phyloP scores from a whole-genome alignment of 2,329 filamentous ascomycete genomes.

The Huntiella abstrusa region DNA sequence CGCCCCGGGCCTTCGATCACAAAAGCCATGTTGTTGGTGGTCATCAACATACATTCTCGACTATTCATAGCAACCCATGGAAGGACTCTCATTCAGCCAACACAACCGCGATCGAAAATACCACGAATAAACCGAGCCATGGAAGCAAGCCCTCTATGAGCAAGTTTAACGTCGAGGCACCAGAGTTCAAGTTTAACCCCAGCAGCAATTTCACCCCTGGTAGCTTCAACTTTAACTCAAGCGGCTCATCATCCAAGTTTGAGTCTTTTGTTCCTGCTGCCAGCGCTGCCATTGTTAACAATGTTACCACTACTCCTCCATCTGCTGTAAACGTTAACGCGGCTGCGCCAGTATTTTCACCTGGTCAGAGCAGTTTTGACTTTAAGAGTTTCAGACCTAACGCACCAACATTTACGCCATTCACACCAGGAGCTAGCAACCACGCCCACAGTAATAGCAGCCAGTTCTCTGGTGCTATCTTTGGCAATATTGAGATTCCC shows the following conservation, averaged over 20 bases:
- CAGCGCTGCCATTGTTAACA: conserved; percentile 17
- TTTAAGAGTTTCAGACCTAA: conserved; percentile 62
- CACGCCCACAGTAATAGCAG: conserved; percentile 23
- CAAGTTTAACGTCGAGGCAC: conserved; percentile 73
- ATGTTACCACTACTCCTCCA: conserved; percentile 17
- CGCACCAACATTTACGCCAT: conserved; percentile 45
- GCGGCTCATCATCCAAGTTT: conserved; percentile 21
- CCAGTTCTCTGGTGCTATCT: conserved; percentile 37
- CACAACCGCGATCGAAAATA: conserved; percentile 18
- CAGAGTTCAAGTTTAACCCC: conserved; percentile 67
- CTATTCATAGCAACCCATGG: conserved; percentile 41
- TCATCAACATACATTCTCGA: conserved; percentile 37
- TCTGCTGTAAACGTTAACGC: conserved; percentile 41
- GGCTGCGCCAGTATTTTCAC: conserved; percentile 51
- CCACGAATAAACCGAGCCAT: conserved; percentile 31
- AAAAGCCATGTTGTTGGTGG: conserved; percentile 22
- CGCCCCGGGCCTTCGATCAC: conserved; percentile 37
- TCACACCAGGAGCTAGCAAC: conserved; percentile 20
- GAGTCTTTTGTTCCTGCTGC: conserved; percentile 30
- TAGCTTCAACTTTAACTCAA: conserved; percentile 25
- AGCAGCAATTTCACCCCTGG: conserved; percentile 29
- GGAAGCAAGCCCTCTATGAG: conserved; percentile 52
- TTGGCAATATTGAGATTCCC: conserved; percentile 47
- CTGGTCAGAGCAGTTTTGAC: conserved; percentile 44
- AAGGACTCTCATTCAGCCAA: conserved; percentile 28